Evolutionary conservation across 345 rosid species (phyloP).

Genomic region (Boechera divaricarpa): DNA sequence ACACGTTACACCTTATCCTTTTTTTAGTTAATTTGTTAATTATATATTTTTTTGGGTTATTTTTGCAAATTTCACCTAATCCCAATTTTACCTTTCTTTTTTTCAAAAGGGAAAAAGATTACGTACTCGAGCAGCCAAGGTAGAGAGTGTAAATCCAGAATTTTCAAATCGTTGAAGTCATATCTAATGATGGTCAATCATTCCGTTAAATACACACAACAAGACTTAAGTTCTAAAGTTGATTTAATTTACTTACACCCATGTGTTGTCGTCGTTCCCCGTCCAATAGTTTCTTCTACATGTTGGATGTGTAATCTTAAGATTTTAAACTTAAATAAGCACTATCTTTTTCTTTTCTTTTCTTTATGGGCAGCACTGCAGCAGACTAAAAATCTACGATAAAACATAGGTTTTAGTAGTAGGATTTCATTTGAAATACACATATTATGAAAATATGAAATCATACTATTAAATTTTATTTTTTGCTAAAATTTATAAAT

Average conservation of each 20-base stretch:
- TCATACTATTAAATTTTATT: background rate
- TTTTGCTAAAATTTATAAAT: background rate
- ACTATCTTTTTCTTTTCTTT: background rate
- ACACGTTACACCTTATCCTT: too few relatives aligned
- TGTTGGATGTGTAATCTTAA: slow-evolving; percentile 9
- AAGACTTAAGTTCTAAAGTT: slow-evolving; percentile 33
- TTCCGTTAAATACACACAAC: slow-evolving; percentile 39
- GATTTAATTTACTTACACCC: background rate
- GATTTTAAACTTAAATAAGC: slow-evolving; percentile 4
- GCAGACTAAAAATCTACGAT: background rate
- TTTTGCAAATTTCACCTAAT: background rate
- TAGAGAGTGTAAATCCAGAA: slow-evolving; percentile 37
- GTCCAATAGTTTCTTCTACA: slow-evolving; percentile 24
- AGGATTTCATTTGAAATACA: too few relatives aligned
- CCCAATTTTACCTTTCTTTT: background rate
- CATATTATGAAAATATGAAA: background rate
- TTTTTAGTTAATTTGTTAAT: too few relatives aligned
- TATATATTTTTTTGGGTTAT: too few relatives aligned
- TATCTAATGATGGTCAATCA: slow-evolving; percentile 47
- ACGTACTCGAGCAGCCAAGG: slow-evolving; percentile 40
- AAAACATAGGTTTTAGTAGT: background rate
- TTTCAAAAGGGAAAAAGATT: slow-evolving; percentile 18
- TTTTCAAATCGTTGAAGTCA: slow-evolving; percentile 39
- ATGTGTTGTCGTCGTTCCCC: slow-evolving; percentile 27
- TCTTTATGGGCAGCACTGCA: background rate